Base-by-base conservation (phyloP, 2,329 filamentous ascomycete genomes). In the Rachicladosporium sp. region DNA sequence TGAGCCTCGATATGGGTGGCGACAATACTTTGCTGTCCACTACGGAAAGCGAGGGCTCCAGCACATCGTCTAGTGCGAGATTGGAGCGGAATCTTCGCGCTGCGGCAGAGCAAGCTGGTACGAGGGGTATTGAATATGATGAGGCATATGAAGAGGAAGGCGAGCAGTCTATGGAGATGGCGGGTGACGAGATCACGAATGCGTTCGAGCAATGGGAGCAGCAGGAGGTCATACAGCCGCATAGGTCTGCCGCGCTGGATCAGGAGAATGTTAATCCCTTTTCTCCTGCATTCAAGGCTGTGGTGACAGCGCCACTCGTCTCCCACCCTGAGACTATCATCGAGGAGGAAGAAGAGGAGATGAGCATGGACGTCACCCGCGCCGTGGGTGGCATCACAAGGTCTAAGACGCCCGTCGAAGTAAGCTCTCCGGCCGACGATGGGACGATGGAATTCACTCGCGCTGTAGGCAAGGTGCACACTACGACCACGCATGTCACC, bases 351-450 rank as follows among this genome's bases (percentile, higher is more conserved):
- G 68, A 71, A 9, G 66, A 67, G 9, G 84, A 88, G 31, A 79
- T 93, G 70, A 91, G 85, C 13, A 95, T 96, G 89, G 89, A 96
- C 51, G 84, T 95, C 6, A 95, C 89, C 2, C 77, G 76, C 40
- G 84, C 77, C 6, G 69, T 93, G 38, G 89, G 89, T 6, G 75
- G 80, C 3, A 95, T 96, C 39, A 27, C 23, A 6, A 27, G 23
- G 7, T 8, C 23, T 27, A 27, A 27, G 23, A 27, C 23, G 23
- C 23, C 23, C 8, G 61, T 94, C 12, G 64, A 70, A 4, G 54
- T 57, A 30, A 59, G 57, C 44, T 62, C 66, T n/a, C 57, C 56
- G 2, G 44, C 55, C 12, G 63, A 62, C 23, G 68, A 71, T 41
- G 64, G 65, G 46, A 70, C 66, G 21, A 69, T 74, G 71, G 72